phyloP scores from a whole-genome alignment of 2,329 filamentous ascomycete genomes.

The Cadophora gregata region DNA sequence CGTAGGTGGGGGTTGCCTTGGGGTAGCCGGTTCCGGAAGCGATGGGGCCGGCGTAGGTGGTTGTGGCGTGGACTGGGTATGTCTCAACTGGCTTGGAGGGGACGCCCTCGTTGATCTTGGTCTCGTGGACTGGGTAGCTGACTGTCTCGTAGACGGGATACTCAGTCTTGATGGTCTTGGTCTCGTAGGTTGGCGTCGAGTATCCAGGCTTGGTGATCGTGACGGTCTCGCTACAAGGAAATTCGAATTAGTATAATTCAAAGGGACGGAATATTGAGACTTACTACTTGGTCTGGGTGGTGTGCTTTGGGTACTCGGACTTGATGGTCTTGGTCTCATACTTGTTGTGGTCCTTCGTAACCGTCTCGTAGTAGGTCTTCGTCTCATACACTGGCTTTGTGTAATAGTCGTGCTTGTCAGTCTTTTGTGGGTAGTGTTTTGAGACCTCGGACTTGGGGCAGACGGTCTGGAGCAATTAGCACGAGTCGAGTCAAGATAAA shows the following conservation, averaged over 20 bases:
- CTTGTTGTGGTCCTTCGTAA: not conserved
- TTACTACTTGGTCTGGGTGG: not conserved
- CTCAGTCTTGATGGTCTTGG: conserved; percentile 1
- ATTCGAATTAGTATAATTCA: too few relatives aligned
- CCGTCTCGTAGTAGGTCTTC: not conserved
- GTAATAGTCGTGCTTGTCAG: not conserved
- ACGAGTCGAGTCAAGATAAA: too few relatives aligned
- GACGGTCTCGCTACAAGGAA: not conserved
- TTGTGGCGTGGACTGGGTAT: not conserved
- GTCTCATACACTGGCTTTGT: not conserved
- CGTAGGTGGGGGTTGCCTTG: not conserved
- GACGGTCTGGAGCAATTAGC: not conserved
- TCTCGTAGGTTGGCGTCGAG: not conserved
- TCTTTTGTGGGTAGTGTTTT: not conserved
- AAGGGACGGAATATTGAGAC: too few relatives aligned
- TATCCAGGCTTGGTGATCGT: not conserved
- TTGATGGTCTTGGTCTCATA: not conserved
- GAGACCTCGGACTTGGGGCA: conserved; percentile 7
- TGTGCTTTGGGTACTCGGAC: not conserved
- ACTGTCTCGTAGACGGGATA: not conserved
- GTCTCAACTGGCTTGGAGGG: not conserved
- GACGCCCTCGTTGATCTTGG: not conserved
- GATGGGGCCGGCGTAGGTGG: not conserved
- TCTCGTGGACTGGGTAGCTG: not conserved
- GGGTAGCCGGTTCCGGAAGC: not conserved